Evolutionary conservation across 2,329 filamentous ascomycete species (phyloP), one percentile per base, ranked within the genome.

Genomic region (Colletotrichum tofieldiae): DNA sequence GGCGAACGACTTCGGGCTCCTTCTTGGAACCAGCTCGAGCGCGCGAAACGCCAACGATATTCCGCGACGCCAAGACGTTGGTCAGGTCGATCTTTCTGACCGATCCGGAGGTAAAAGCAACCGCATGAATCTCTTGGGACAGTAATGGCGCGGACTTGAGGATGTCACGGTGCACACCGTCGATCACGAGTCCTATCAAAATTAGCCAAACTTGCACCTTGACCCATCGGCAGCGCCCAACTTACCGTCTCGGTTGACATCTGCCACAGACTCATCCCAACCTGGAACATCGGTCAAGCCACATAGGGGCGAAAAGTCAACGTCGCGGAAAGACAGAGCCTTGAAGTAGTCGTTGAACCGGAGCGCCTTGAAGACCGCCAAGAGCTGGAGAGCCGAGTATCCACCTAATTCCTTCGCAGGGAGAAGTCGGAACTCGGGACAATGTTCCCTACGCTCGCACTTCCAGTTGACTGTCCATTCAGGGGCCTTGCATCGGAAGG

Each of bases 341-440:
- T 86, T 88, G 79, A 90, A 90, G 75, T 87, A 90, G 74, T 88
- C 88, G 65, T 90, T 90, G 77, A 89, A 90, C 12, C 88, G 84
- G 71, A 90, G 78, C 1, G 88, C 87, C 5, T 88, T 85, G 75
- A 90, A 84, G 1, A 90, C 84, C 12, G 88, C 88, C n/a, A 90
- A 78, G 3, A 90, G 81, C 76, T 90, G 88, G 47, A 87, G 77
- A 5, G 84, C 79, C 5, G 84, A 84, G 76, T 90, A 90, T 6
- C 76, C 76, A 2, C 77, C 74, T 3, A 81, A 80, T 2, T 79
- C 78, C 67, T 78, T 80, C 3, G 83, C 78, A 16, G 86, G 84
- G 7, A 89, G 79, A 23, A 90, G 80, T 11, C 87, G 85, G 69
- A 90, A 89, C 63, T 88, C 86, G 23, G 88, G 88, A n/a, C 85